Conservation (phyloP, 768 basidiomycete genomes). For the Tulasnella sp. region DNA sequence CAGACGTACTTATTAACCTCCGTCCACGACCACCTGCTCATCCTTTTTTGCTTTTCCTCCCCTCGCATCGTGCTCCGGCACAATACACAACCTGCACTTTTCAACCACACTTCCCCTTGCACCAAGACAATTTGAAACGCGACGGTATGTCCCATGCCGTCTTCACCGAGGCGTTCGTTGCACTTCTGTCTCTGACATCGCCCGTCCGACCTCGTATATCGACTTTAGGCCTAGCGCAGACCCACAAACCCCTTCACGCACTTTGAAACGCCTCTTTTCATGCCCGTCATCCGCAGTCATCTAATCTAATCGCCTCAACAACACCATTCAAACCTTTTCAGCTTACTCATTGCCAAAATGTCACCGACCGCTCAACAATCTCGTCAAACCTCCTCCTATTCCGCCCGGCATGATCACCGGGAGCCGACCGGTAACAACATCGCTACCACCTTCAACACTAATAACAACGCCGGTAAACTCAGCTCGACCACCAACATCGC, state of each 20-base stretch:
- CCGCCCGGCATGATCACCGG: background rate
- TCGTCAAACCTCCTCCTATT: background rate
- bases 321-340: background rate
- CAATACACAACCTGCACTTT: background rate
- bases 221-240: background rate
- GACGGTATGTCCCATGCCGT: background rate
- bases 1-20: background rate
- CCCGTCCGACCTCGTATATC: background rate
- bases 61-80: background rate
- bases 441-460: background rate
- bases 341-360: background rate
- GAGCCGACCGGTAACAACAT: background rate
- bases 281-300: background rate
- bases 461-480: background rate
- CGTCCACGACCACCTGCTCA: background rate
- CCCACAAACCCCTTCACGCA: background rate
- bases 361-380: background rate
- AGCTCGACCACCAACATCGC: background rate
- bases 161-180: background rate
- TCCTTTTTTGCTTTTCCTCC: background rate
- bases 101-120: background rate
- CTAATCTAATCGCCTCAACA: background rate
- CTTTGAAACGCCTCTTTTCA: background rate
- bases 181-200: background rate
- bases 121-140: background rate